phyloP scores from a whole-genome alignment of 768 basidiomycete species.

The Gymnopilus dilepis region DNA sequence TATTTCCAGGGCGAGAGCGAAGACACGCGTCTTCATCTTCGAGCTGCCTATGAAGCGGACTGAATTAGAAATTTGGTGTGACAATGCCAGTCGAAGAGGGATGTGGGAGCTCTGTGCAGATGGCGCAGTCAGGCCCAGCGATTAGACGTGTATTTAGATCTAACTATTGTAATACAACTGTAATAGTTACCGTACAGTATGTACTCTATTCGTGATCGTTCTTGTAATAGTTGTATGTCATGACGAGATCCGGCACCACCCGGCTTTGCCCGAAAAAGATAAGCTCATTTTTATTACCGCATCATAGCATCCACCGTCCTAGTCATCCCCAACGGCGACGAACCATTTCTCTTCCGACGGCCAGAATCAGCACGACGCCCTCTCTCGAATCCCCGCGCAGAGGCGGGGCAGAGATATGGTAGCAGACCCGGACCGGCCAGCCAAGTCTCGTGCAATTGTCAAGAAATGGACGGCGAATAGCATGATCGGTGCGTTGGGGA shows the following conservation, averaged over 20 bases:
- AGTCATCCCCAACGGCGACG: conserved; percentile 19
- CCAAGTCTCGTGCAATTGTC: conserved; percentile 29
- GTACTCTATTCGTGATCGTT: background rate
- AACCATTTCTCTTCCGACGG: conserved; percentile 15
- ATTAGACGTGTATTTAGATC: background rate
- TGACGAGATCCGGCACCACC: conserved; percentile 13
- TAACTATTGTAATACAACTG: background rate
- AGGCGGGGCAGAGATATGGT: conserved; percentile 73
- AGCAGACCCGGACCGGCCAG: conserved; percentile 39
- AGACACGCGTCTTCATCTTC: conserved; percentile 31
- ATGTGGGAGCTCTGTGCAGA: conserved; percentile 38
- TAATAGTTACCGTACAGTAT: background rate
- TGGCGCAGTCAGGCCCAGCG: background rate
- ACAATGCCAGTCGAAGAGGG: conserved; percentile 33
- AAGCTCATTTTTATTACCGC: conserved; percentile 6
- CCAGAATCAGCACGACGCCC: conserved; percentile 25
- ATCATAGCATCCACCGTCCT: conserved; percentile 7
- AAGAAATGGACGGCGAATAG: conserved; percentile 74
- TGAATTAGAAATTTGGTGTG: conserved; percentile 44
- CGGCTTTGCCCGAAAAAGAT: conserved; percentile 15
- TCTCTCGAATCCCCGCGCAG: conserved; percentile 52
- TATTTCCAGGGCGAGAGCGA: conserved; percentile 28
- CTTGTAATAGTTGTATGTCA: background rate
- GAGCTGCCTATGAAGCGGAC: conserved; percentile 34
- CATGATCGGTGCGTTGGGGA: conserved; percentile 70